A percentile compares a stretch with the other conserved stretches of the same genome.
Evolutionary conservation across 2,329 filamentous ascomycete genomes (phyloP).

Genomic region (Westerdykella sp.): DNA sequence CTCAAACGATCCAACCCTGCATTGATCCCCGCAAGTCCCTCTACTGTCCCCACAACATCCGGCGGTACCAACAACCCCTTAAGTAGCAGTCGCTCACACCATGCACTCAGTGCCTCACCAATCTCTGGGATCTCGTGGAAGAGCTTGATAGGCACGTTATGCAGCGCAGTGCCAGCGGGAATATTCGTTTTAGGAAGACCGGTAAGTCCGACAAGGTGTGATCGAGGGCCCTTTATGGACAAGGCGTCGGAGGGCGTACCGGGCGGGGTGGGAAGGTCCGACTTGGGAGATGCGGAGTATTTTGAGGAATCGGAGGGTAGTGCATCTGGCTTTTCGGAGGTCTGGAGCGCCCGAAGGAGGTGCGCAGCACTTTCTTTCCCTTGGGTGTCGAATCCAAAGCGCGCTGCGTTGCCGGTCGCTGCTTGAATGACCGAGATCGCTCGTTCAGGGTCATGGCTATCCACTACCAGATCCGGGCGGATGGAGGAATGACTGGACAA

Average conservation of each 20-base stretch:
- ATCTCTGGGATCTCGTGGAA: conserved; percentile 63
- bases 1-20: conserved; percentile 60
- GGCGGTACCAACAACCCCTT: conserved; percentile 52
- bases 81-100: conserved; percentile 62
- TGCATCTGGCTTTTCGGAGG: conserved; percentile 7
- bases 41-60: conserved; percentile 58
- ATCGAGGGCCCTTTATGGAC: conserved; percentile 19
- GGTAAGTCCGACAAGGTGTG: conserved; percentile 61
- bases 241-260: conserved; percentile 17
- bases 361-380: conserved; percentile 58
- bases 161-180: conserved; percentile 47
- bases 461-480: conserved; percentile 60
- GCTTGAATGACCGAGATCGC: conserved; percentile 59
- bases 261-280: conserved; percentile 22
- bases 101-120: conserved; percentile 57
- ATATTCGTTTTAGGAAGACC: conserved; percentile 56
- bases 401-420: conserved; percentile 52
- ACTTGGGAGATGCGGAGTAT: conserved; percentile 4
- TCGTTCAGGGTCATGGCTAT: conserved; percentile 59
- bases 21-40: conserved; percentile 63
- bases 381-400: conserved; percentile 64
- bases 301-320: conserved; percentile 10
- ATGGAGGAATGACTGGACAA: conserved; percentile 35
- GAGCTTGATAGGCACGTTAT: conserved; percentile 67
- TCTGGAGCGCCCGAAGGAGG: conserved; percentile 50